A percentile compares a stretch with the other conserved stretches of the same genome.
phyloP scores from a whole-genome alignment of 805 yeast species.

The Cyberlindnera mrakii region DNA sequence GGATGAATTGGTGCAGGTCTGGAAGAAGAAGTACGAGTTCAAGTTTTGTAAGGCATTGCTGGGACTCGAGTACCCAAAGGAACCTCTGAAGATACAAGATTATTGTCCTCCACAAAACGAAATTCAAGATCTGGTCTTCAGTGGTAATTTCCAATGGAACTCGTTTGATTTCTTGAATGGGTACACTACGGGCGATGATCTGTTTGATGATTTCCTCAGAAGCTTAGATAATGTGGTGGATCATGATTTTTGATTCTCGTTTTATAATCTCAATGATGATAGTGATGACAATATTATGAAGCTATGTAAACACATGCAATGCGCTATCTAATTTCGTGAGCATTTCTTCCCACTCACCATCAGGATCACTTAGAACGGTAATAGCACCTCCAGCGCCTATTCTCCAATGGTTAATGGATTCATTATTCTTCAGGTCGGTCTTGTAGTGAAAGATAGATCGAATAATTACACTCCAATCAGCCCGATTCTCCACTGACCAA shows the following conservation, averaged over 20 bases:
- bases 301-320: slow-evolving; percentile 23
- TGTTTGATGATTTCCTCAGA: not conserved
- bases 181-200: not conserved
- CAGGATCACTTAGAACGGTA: slow-evolving; percentile 77
- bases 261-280: too few species aligned
- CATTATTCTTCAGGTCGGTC: slow-evolving; percentile 32
- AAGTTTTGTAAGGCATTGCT: too few species aligned
- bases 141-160: not conserved
- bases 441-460: slow-evolving; percentile 71
- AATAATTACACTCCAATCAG: slow-evolving; percentile 96
- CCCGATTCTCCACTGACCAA: slow-evolving; percentile 81
- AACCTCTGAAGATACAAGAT: not conserved
- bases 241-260: too few species aligned
- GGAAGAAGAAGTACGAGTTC: not conserved
- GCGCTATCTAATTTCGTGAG: slow-evolving; percentile 72
- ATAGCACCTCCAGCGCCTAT: slow-evolving; percentile 99
- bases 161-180: not conserved
- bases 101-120: not conserved
- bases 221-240: not conserved
- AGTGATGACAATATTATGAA: too few species aligned
- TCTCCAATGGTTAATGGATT: slow-evolving; percentile 49
- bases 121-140: not conserved
- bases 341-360: slow-evolving; percentile 93
- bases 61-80: too few species aligned
- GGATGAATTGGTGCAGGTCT: slow-evolving; percentile 1